Conservation (phyloP, 805 yeast species). For the Nakazawaea molendinolei region DNA sequence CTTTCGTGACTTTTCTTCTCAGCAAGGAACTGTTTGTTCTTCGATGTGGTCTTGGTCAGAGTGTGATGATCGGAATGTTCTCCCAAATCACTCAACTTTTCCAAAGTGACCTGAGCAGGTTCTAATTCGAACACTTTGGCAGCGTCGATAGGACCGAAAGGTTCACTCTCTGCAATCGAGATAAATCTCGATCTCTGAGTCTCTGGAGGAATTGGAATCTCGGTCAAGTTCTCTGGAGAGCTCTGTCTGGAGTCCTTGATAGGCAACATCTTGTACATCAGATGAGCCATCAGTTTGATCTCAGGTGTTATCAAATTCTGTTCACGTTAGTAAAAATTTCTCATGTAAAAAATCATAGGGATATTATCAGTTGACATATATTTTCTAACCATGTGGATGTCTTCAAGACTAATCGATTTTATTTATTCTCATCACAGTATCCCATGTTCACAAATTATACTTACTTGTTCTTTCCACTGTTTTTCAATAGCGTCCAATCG, state of each 20-base stretch:
- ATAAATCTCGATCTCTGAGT: slow-evolving; percentile 76
- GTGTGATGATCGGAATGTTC: slow-evolving; percentile 37
- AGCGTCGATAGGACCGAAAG: slow-evolving; percentile 94
- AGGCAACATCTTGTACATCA: slow-evolving; percentile 80
- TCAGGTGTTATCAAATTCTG: slow-evolving; percentile 49
- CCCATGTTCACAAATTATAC: slow-evolving; percentile 24
- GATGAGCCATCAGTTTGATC: slow-evolving; percentile 47
- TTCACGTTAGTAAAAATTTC: background rate
- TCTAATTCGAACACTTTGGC: slow-evolving; percentile 76
- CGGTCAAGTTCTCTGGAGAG: slow-evolving; percentile 75
- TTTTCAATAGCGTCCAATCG: slow-evolving; percentile 62
- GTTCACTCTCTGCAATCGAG: slow-evolving; percentile 89
- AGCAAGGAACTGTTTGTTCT: slow-evolving; percentile 39
- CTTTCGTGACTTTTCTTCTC: slow-evolving; percentile 36
- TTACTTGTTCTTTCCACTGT: slow-evolving; percentile 52
- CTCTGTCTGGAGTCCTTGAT: slow-evolving; percentile 38
- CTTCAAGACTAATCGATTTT: slow-evolving; percentile 77
- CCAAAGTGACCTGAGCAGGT: slow-evolving; percentile 79
- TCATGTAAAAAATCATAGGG: background rate
- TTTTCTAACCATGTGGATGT: slow-evolving; percentile 50
- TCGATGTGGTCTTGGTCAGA: slow-evolving; percentile 15
- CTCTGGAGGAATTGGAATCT: slow-evolving; percentile 84
- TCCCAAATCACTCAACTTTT: slow-evolving; percentile 56
- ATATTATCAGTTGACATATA: slow-evolving; percentile 14
- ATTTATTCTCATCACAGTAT: slow-evolving; percentile 38